phyloP scores from a whole-genome alignment of 225 moss, liverwort and hornwort genomes.

The Pseudoscleropodium purum region DNA sequence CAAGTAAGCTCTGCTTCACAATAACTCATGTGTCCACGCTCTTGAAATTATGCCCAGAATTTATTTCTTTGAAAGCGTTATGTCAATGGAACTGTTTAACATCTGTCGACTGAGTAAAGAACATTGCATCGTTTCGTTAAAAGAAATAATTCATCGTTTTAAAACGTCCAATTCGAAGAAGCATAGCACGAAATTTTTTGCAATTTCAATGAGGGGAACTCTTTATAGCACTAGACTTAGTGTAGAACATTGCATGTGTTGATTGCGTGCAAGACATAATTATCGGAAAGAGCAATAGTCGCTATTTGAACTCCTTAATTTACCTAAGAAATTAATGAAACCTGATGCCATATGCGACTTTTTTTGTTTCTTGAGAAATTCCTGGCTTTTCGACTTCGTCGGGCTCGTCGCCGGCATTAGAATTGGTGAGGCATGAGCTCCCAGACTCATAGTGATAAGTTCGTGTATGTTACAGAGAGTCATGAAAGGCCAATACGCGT shows the following conservation, averaged over 20 bases:
- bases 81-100: background rate
- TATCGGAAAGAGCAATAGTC: too few species aligned
- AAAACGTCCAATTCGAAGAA: too few species aligned
- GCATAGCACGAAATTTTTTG: too few species aligned
- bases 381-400: background rate
- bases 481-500: background rate
- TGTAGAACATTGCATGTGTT: background rate
- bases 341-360: background rate
- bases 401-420: background rate
- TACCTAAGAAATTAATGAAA: too few species aligned
- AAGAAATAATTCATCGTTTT: background rate
- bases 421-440: background rate
- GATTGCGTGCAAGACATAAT: background rate
- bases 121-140: background rate
- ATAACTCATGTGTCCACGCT: too few species aligned
- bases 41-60: background rate
- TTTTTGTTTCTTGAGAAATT: background rate
- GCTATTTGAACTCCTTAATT: background rate
- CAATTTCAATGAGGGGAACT: background rate
- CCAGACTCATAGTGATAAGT: background rate
- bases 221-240: background rate
- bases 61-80: too few species aligned
- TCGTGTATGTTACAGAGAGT: constrained; percentile 1
- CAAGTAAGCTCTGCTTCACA: constrained; percentile 13
- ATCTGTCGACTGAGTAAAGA: too few species aligned